A percentile compares a stretch with the other conserved stretches of the same genome.
phyloP scores from a whole-genome alignment of 495 filamentous ascomycete genomes.

The Penicillium subrubescens region DNA sequence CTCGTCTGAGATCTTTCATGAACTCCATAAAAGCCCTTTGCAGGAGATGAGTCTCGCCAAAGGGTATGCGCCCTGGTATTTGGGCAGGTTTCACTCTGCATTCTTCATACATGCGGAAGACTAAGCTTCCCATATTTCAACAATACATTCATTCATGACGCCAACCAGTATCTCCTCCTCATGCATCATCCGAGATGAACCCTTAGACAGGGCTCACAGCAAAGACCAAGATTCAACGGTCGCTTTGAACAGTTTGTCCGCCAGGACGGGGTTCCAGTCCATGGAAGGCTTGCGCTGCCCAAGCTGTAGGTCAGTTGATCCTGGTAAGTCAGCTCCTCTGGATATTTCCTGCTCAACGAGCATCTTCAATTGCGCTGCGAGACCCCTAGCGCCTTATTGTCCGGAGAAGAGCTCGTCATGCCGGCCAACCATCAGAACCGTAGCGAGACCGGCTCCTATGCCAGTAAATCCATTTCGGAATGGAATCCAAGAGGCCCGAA shows the following conservation, averaged over 20 bases:
- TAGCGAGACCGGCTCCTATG: not conserved
- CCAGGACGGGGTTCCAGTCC: not conserved
- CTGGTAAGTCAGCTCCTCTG: not conserved
- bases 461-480: not conserved
- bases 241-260: not conserved
- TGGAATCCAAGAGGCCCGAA: not conserved
- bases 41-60: not conserved
- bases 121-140: not conserved
- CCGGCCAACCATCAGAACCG: not conserved
- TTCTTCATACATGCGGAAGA: constrained; percentile 1
- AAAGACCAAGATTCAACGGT: not conserved
- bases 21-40: not conserved
- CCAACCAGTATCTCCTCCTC: not conserved
- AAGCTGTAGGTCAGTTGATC: not conserved
- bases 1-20: not conserved
- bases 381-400: not conserved
- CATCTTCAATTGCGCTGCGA: not conserved
- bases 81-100: not conserved
- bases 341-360: not conserved
- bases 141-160: constrained; percentile 1
- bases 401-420: not conserved
- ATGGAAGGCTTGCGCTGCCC: not conserved
- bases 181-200: not conserved
- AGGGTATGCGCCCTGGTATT: not conserved
- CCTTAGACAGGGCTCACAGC: not conserved